A percentile compares a stretch with the other conserved stretches of the same genome.
Evolutionary conservation across 495 filamentous ascomycete species (phyloP).

Genomic region (Tetracladium marchalianum): DNA sequence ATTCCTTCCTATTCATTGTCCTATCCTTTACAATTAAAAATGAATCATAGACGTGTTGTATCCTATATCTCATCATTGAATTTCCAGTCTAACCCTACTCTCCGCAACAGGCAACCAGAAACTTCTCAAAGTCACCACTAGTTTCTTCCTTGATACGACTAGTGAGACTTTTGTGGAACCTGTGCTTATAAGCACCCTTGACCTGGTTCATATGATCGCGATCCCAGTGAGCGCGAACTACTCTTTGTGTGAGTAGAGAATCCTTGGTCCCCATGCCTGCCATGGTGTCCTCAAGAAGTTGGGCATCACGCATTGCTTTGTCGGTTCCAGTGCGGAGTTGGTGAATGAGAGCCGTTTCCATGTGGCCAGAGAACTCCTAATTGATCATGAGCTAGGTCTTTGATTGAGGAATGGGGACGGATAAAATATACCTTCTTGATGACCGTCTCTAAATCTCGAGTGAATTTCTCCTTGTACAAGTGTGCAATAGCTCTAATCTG

Average conservation of each 20-base stretch:
- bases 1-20: no score
- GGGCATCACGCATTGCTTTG: conserved; percentile 72
- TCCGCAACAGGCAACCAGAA: conserved; percentile 49
- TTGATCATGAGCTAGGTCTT: conserved; percentile 2
- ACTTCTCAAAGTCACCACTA: conserved; percentile 70
- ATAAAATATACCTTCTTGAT: conserved; percentile 49
- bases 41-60: no score
- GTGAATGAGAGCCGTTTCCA: conserved; percentile 73
- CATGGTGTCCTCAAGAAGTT: conserved; percentile 76
- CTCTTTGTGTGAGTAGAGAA: conserved; percentile 57
- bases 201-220: conserved; percentile 58
- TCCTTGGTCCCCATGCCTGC: conserved; percentile 82
- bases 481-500: conserved; percentile 74
- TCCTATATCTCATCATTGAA: no score
- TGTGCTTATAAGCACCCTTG: conserved; percentile 58
- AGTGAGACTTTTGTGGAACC: conserved; percentile 50
- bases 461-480: conserved; percentile 57
- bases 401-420: neutral
- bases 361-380: conserved; percentile 80
- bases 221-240: conserved; percentile 76
- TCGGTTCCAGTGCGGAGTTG: conserved; percentile 71
- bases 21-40: no score
- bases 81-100: conserved; percentile 12
- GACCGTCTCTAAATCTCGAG: conserved; percentile 54
- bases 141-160: conserved; percentile 69